phyloP scores from a whole-genome alignment of 441 rosid species.

The Iberis amara region DNA sequence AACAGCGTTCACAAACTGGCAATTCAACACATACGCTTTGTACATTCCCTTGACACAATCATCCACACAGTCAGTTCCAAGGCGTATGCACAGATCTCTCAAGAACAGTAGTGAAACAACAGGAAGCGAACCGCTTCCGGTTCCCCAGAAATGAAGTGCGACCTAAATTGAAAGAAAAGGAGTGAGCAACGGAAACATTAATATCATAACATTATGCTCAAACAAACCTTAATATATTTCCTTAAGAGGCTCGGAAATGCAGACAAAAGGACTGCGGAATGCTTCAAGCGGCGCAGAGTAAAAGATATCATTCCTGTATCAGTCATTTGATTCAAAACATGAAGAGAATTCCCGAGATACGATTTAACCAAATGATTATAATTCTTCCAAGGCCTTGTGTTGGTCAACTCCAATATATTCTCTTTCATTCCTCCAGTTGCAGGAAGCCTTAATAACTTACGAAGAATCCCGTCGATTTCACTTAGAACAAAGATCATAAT shows the following conservation, averaged over 20 bases:
- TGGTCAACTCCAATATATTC: conserved; percentile 44
- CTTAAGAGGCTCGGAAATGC: conserved; percentile 81
- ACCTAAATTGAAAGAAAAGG: conserved; percentile 42
- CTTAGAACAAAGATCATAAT: conserved; percentile 66
- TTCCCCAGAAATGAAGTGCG: conserved; percentile 93
- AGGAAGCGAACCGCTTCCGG: conserved; percentile 79
- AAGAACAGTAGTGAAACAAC: conserved; percentile 77
- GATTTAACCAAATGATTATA: conserved; percentile 79
- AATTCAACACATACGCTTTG: conserved; percentile 87
- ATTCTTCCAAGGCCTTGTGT: conserved; percentile 78
- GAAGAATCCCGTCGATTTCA: conserved; percentile 83
- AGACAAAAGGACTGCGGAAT: conserved; percentile 61
- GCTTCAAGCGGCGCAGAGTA: conserved; percentile 69
- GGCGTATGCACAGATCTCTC: conserved; percentile 72
- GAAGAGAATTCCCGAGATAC: conserved; percentile 83
- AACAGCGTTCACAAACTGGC: conserved; percentile 73
- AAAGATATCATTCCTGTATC: conserved; percentile 81
- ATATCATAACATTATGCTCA: background rate
- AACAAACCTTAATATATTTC: conserved; percentile 74
- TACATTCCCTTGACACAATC: conserved; percentile 87
- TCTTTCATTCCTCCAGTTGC: conserved; percentile 80
- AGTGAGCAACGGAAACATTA: conserved; percentile 18
- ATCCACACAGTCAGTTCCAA: conserved; percentile 74
- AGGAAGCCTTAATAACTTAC: conserved; percentile 65
- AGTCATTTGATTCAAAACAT: conserved; percentile 91